Base-by-base conservation (phyloP, 176 grass and related monocot species). In the Saccharum spontaneum region DNA sequence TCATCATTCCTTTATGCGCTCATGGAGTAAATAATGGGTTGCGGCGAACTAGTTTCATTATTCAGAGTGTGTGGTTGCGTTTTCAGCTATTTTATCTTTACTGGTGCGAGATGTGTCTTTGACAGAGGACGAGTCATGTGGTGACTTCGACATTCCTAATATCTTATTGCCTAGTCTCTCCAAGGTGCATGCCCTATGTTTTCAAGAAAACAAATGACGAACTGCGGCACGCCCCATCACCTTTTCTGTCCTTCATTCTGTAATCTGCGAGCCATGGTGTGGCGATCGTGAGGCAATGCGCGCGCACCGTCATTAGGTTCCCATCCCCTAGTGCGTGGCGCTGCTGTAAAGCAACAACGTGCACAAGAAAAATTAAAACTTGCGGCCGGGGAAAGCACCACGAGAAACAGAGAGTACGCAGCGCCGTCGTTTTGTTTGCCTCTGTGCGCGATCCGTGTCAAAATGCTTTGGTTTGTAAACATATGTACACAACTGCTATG, bases 291-390 rank as follows among this genome's bases (percentile, higher is more conserved):
- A 86, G 73, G 78, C 71, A 52, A 54, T 28, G 31, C 64, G 78
- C 71, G 38, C 48, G 18, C 39, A 43, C 40, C 5, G 14, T 41
- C 69, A 73, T 50, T 46, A 46, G 44, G 44, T 13, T 1, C 39
- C 37, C 69, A 10, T 40, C 83, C 59, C 59, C 24, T 74, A 87
- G 89, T 87, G 89, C 89, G 79, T 73, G 46, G 39, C 59, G 80
- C 38, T 46, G 84, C 89, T 90, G 84, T 90, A 79, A 61, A 79
- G 89, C 89, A 90, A 83, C 88, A 33, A 16, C 1, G 65, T 18
- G 43, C 57, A 43, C 28, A 3, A 26, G 15, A 30, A 7, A 12
- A 82, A 14, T 0, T 13, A 20, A 24, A 83, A 73, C 55, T 37
- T 34, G 75, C 43, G 37, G 69, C 41, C 9, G 33, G 2, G 22